Evolutionary conservation across 163 green algal genomes (phyloP).

Genomic region (Volvox carteri): DNA sequence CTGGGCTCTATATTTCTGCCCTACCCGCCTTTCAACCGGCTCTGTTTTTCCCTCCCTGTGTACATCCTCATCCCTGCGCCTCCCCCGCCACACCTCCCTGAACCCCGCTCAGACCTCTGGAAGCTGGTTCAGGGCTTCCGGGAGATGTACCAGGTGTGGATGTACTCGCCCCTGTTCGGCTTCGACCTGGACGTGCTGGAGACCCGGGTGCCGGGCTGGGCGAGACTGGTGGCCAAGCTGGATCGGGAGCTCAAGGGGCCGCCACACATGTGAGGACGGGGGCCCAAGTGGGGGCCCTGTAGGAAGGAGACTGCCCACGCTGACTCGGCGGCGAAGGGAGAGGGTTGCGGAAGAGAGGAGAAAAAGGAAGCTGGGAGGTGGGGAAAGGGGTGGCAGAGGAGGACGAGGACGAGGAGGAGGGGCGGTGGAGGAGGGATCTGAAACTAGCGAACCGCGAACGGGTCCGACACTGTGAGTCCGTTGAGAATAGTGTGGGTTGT

Average conservation of each 20-base stretch:
- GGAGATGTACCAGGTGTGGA: constrained; percentile 63
- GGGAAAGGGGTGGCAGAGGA: not conserved
- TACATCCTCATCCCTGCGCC: not conserved
- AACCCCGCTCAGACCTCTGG: constrained; percentile 58
- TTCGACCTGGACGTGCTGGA: constrained; percentile 62
- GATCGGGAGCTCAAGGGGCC: constrained; percentile 59
- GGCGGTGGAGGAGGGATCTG: not conserved
- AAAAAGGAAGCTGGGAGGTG: not conserved
- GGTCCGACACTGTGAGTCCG: too few relatives aligned
- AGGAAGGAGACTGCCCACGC: too few relatives aligned
- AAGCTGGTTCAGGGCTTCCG: constrained; percentile 61
- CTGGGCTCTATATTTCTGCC: too few relatives aligned
- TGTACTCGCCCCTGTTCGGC: constrained; percentile 59
- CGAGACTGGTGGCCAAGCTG: constrained; percentile 50
- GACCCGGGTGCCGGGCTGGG: constrained; percentile 57
- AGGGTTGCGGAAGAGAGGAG: not conserved
- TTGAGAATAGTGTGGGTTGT: too few relatives aligned
- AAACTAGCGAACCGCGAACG: too few relatives aligned
- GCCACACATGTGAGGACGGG: constrained; percentile 49
- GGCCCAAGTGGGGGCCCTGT: too few relatives aligned
- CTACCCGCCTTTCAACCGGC: too few relatives aligned
- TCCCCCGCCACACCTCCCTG: not conserved
- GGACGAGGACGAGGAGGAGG: too few relatives aligned
- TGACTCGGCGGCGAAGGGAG: not conserved
- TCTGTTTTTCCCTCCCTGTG: too few relatives aligned